Evolutionary conservation across 176 grass and related monocot genomes (phyloP).

Genomic region (Alloteropsis semialata): DNA sequence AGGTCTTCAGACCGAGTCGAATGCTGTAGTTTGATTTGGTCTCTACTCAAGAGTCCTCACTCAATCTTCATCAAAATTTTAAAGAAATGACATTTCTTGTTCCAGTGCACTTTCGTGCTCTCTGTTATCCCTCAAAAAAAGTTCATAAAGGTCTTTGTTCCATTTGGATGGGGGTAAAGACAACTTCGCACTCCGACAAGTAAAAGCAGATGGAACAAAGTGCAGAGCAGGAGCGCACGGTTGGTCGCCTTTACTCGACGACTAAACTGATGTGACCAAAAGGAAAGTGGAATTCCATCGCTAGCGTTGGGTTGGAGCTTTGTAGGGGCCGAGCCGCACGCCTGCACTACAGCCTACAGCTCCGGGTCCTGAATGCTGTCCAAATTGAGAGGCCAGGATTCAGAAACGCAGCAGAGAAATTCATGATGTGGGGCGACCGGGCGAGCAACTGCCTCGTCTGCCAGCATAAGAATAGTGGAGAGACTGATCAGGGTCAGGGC

Average conservation of each 20-base stretch:
- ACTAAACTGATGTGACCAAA: slow-evolving; percentile 35
- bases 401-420: slow-evolving; percentile 17
- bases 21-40: background rate
- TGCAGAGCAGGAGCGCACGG: slow-evolving; percentile 19
- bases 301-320: slow-evolving; percentile 12
- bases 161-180: slow-evolving; percentile 27
- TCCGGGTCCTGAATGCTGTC: background rate
- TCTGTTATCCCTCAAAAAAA: background rate
- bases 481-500: background rate
- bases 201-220: slow-evolving; percentile 18
- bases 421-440: background rate
- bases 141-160: background rate
- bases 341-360: slow-evolving; percentile 9
- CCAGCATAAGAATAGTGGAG: background rate
- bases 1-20: background rate
- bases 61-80: background rate
- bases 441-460: background rate
- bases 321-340: too few relatives aligned
- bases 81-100: background rate
- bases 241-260: slow-evolving; percentile 24
- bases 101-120: background rate
- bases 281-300: background rate
- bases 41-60: background rate
- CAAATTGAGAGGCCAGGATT: slow-evolving; percentile 1
- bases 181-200: slow-evolving; percentile 6